Percentiles rank a stretch among this genome's conserved stretches.
Evolutionary conservation across 1,139 yeast genomes (phyloP).

Genomic region (Citeromyces siamensis): DNA sequence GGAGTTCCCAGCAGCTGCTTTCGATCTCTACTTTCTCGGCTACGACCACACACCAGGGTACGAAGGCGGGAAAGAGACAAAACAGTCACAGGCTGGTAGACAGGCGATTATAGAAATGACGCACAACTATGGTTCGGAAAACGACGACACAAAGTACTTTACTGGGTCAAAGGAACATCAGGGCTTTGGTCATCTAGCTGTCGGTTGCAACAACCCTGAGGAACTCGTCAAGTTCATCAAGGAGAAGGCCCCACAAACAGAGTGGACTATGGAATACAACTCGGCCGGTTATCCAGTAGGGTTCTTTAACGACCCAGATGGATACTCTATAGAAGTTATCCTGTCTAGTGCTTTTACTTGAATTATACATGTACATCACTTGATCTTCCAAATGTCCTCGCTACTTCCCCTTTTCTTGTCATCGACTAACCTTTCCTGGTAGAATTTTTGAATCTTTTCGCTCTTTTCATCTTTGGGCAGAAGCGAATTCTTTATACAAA

Average conservation of each 20-base stretch:
- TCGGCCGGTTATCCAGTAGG: constrained; percentile 41
- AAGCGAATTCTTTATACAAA: constrained; percentile 55
- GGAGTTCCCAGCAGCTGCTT: constrained; percentile 57
- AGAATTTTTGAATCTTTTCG: constrained; percentile 54
- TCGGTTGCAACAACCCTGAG: constrained; percentile 32
- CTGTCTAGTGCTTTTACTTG: constrained; percentile 19
- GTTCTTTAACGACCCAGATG: constrained; percentile 84
- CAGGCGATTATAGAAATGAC: constrained; percentile 81
- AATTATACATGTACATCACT: constrained; percentile 18
- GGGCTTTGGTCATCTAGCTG: constrained; percentile 83
- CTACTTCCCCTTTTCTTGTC: constrained; percentile 57
- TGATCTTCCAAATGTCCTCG: constrained; percentile 70
- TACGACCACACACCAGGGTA: constrained; percentile 30
- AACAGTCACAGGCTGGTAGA: constrained; percentile 23
- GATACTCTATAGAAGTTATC: constrained; percentile 70
- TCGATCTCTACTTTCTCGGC: constrained; percentile 78
- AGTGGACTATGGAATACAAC: constrained; percentile 15
- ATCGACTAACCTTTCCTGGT: constrained; percentile 48
- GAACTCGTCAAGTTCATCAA: constrained; percentile 48
- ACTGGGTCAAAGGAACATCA: constrained; percentile 59
- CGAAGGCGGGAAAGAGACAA: constrained; percentile 21
- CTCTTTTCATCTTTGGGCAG: constrained; percentile 35
- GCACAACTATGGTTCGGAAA: constrained; percentile 92
- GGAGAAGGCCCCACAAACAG: constrained; percentile 20
- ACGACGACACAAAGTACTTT: constrained; percentile 41